These are phyloP conservation scores for Cladosporium sp. DNA, from an alignment of 2,329 filamentous ascomycete species.

Conservation along the genomic window DNA sequence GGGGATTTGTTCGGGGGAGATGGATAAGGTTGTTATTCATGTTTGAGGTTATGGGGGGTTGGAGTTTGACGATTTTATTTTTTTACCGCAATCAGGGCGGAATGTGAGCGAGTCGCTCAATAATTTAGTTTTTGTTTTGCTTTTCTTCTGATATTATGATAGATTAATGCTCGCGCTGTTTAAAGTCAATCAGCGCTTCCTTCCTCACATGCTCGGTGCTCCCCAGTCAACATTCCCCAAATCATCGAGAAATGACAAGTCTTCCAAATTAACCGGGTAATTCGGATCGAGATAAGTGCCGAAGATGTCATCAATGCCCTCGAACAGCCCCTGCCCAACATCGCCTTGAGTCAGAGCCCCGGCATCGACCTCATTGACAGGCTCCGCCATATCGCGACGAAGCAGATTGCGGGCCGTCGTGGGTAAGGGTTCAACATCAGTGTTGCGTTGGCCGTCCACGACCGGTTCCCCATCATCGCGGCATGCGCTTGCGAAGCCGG, in stretches of 20 bases:
- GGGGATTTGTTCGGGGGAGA: neutral
- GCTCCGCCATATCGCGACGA: neutral
- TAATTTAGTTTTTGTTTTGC: no score
- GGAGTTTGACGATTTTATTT: no score
- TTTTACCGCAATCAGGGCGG: no score
- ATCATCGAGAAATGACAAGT: slow-evolving; percentile 29
- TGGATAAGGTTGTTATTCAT: slow-evolving; percentile 2
- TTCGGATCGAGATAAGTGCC: slow-evolving; percentile 31
- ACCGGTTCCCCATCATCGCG: slow-evolving; percentile 11
- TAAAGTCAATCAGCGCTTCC: no score
- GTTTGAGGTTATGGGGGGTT: neutral
- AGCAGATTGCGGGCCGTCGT: slow-evolving; percentile 3
- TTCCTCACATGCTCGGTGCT: neutral
- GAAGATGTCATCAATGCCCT: slow-evolving; percentile 33
- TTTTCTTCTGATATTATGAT: no score
- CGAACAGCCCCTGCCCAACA: slow-evolving; percentile 21
- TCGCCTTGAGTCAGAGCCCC: neutral
- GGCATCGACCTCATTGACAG: neutral
- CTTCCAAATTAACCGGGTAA: slow-evolving; percentile 31
- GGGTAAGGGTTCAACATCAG: slow-evolving; percentile 1
- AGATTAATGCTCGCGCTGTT: no score
- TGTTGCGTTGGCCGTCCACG: slow-evolving; percentile 1
- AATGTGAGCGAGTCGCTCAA: no score
- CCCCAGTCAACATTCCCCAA: slow-evolving; percentile 8
- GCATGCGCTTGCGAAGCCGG: slow-evolving; percentile 11